Conservation (phyloP, 2,329 filamentous ascomycete species). For the Aureobasidium sp. region DNA sequence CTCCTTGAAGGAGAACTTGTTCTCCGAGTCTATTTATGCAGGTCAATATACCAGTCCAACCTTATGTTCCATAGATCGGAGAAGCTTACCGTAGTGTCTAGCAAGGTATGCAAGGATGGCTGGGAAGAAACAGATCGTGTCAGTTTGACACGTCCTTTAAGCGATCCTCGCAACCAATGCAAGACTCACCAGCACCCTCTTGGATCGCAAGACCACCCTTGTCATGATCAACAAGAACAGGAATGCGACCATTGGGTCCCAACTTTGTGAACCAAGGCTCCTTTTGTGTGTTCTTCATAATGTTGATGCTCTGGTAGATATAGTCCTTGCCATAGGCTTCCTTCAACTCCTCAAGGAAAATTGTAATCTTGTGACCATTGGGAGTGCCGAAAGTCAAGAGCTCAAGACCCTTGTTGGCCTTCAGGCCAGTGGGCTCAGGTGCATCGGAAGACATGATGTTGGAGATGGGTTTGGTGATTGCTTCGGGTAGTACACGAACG, state of each 20-base stretch:
- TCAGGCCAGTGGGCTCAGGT: slow-evolving; percentile 44
- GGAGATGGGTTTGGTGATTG: not conserved
- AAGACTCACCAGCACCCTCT: slow-evolving; percentile 31
- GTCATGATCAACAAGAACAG: slow-evolving; percentile 59
- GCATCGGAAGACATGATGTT: slow-evolving; percentile 8
- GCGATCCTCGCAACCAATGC: not conserved
- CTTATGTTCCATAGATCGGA: not conserved
- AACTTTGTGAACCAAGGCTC: slow-evolving; percentile 57
- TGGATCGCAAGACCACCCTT: slow-evolving; percentile 47
- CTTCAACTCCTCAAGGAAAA: slow-evolving; percentile 58
- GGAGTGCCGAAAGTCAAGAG: slow-evolving; percentile 49
- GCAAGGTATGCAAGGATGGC: slow-evolving; percentile 39
- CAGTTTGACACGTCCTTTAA: not conserved
- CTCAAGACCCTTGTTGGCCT: slow-evolving; percentile 57
- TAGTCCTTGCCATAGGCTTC: slow-evolving; percentile 56
- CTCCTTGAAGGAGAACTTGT: slow-evolving; percentile 40
- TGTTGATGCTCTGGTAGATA: slow-evolving; percentile 52
- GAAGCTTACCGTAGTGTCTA: slow-evolving; percentile 32
- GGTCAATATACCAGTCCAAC: not conserved
- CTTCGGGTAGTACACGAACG: slow-evolving; percentile 9
- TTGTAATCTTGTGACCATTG: slow-evolving; percentile 45
- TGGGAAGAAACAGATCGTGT: slow-evolving; percentile 12
- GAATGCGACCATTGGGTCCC: slow-evolving; percentile 58
- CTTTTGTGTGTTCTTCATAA: slow-evolving; percentile 56
- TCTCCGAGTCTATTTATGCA: slow-evolving; percentile 28